phyloP scores from a whole-genome alignment of 306 rosid genomes.

The Cucumis cinereus region DNA sequence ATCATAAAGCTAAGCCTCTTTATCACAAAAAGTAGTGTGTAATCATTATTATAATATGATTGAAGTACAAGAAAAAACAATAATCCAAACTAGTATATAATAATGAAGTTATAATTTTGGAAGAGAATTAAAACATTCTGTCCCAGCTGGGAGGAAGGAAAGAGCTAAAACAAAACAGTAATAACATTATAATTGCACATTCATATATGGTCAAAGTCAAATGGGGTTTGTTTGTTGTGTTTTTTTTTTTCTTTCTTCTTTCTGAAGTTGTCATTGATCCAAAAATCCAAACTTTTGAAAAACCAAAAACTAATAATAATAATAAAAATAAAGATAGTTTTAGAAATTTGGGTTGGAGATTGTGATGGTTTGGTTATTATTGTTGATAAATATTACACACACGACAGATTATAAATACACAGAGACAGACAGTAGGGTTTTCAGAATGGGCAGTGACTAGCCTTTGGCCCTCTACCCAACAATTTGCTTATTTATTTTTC shows the following conservation, averaged over 20 bases:
- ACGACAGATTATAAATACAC: slow-evolving; percentile 10
- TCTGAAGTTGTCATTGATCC: not conserved
- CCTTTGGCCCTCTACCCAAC: slow-evolving; percentile 1
- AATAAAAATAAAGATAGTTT: not conserved
- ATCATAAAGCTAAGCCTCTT: too few relatives aligned
- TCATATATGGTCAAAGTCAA: not conserved
- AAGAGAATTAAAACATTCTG: too few relatives aligned
- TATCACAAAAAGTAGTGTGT: too few relatives aligned
- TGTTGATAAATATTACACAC: not conserved
- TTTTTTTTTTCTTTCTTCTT: not conserved
- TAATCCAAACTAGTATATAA: too few relatives aligned
- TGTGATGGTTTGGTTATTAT: slow-evolving; percentile 10
- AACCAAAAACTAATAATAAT: too few relatives aligned
- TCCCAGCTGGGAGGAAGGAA: too few relatives aligned
- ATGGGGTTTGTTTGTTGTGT: not conserved
- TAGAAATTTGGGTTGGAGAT: not conserved
- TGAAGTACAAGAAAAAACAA: too few relatives aligned
- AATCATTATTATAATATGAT: too few relatives aligned
- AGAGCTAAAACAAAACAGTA: not conserved
- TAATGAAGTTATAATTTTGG: too few relatives aligned
- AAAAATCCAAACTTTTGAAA: not conserved
- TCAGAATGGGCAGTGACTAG: slow-evolving; percentile 5
- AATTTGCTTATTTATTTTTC: not conserved
- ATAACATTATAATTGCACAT: not conserved
- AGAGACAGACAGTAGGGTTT: slow-evolving; percentile 12